Base-by-base conservation (phyloP, 2,329 filamentous ascomycete genomes). In the Fusarium albidum region DNA sequence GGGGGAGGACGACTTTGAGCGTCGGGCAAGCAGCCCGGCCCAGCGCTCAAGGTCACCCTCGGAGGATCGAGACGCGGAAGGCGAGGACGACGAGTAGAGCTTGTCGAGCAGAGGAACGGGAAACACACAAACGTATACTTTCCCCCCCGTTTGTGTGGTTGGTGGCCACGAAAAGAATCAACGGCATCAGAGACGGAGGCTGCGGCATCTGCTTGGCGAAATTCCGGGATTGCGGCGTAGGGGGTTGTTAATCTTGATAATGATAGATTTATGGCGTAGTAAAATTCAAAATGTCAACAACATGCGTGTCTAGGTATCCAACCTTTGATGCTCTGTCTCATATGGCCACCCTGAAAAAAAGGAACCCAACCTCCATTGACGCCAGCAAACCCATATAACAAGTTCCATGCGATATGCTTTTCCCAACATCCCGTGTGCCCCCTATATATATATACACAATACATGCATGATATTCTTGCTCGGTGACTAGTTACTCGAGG, bases 51-150 rank as follows among this genome's bases (percentile, higher is more conserved):
- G 62, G 43, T 74, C 64, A 29, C 64, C 59, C 48, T 74, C 60
- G 7, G 70, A 71, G 38, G 71, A 73, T 28, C 65, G 68, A 31
- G 77, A 81, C 46, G 78, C 73, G 5, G 79, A 81, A 41, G 79
- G 75, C 3, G 79, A 82, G 14, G 79, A 79, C 27, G 77, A 80
- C 10, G 67, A 70, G 13, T 68, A 70, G 29, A 31, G 47, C 14
- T 34, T 12, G 18, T 18, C 27, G 25, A 32, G 8, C 10, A 8
- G 25, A 32, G 12, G 27, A 29, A 9, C 15, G 21, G 9, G 31
- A 25, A n/a, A n/a, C n/a, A 18, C 33, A 17, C 4, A 27, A 25
- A 13, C 12, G 21, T 51, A 45, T 50, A 55, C 25, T 42, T 51
- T 50, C 31, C 40, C 40, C 49, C 49, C 29, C 40, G 29, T 34